Evolutionary conservation across 345 rosid genomes (phyloP).

Genomic region (Populus tremula): DNA sequence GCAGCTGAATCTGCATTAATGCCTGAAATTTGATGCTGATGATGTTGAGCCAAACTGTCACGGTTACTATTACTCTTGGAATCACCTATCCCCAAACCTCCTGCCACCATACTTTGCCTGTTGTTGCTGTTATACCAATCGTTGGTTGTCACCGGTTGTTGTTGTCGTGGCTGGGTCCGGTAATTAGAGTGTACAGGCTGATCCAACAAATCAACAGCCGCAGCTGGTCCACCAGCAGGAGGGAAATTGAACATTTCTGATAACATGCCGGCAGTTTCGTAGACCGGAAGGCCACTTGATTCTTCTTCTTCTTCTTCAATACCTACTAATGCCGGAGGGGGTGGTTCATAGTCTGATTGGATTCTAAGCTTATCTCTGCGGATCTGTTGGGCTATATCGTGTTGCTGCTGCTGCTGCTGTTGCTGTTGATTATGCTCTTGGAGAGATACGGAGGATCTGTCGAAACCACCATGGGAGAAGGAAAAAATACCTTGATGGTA

Average conservation of each 20-base stretch:
- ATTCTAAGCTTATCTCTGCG: slow-evolving; percentile 61
- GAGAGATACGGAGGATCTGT: slow-evolving; percentile 38
- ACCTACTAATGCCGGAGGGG: slow-evolving; percentile 49
- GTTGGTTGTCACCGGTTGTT: slow-evolving; percentile 12
- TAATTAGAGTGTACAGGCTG: slow-evolving; percentile 27
- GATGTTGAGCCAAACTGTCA: slow-evolving; percentile 36
- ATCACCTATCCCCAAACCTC: slow-evolving; percentile 32
- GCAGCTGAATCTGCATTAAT: slow-evolving; percentile 71
- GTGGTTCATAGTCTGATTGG: slow-evolving; percentile 35
- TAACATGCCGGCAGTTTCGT: slow-evolving; percentile 80
- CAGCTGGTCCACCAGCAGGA: slow-evolving; percentile 37
- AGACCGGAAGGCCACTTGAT: slow-evolving; percentile 49
- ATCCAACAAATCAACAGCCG: slow-evolving; percentile 34
- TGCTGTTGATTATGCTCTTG: slow-evolving; percentile 19
- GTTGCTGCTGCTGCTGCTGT: slow-evolving; percentile 40
- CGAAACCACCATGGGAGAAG: slow-evolving; percentile 76
- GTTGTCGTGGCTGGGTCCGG: slow-evolving; percentile 19
- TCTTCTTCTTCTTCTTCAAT: slow-evolving; percentile 45
- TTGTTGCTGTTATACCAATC: slow-evolving; percentile 48
- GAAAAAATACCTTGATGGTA: slow-evolving; percentile 63
- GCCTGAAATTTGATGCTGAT: slow-evolving; percentile 58
- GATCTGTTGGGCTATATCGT: slow-evolving; percentile 62
- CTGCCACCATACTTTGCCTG: slow-evolving; percentile 19
- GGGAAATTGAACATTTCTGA: slow-evolving; percentile 94
- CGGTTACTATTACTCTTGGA: slow-evolving; percentile 25